Base-by-base conservation (phyloP, 2,329 filamentous ascomycete species). In the Dactylonectria estremocensis region DNA sequence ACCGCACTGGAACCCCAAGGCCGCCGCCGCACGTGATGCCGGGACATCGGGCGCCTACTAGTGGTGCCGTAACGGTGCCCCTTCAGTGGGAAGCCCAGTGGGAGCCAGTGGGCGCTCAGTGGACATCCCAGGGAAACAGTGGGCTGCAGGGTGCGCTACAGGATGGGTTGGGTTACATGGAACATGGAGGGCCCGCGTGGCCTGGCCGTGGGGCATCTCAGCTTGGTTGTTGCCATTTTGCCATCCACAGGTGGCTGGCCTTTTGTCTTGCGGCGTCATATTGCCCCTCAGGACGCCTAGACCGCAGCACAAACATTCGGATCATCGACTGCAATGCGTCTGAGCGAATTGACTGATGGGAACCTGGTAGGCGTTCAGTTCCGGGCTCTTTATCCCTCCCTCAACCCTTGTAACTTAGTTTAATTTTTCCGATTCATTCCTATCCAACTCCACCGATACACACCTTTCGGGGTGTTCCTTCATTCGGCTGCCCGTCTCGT, bases 171-270 rank as follows among this genome's bases (percentile, higher is more conserved):
- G 24, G 24, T 28, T 28, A 28, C 24, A 28, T 28, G 24, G 2
- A 28, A 28, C 24, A 28, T 28, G 24, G 2, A 28, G 24, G 24
- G 60, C 50, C 65, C 69, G 61, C 64, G 66, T 66, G 64, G 70
- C 64, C 70, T 72, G 58, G 46, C 57, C 49, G 64, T 57, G 58
- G 53, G 58, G 53, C 64, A 57, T 54, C 58, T 57, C 58, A 66
- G 58, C 58, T 66, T 20, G 53, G 58, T 57, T 57, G 53, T 58
- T 53, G 18, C 59, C 58, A 57, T 61, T 58, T 61, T 28, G 24
- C 24, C 24, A 28, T 28, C 24, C 24, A 28, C 24, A 28, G 24
- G 24, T 28, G 24, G 24, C 7, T 7, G 24, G 45, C 58, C 58
- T 57, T 55, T n/a, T 49, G 49, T 35, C 43, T 48, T 64, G 54